Percentiles rank a stretch among this genome's conserved stretches.
Conservation (phyloP, 768 basidiomycete species). For the Chalciporus pseudorubinellus region DNA sequence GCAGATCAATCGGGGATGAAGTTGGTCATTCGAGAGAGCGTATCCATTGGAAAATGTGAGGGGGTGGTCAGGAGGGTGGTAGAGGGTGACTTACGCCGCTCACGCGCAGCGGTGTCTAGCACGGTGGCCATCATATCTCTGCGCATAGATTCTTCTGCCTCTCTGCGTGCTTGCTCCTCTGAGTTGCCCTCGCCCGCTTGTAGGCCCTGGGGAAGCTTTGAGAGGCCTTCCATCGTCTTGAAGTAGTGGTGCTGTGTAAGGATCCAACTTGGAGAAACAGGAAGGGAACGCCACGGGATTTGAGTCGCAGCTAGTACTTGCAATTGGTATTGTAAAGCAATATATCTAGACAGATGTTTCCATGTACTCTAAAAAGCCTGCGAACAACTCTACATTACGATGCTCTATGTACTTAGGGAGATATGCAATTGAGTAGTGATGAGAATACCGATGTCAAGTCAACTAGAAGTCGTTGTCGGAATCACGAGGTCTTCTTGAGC, state of each 20-base stretch:
- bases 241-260: not conserved
- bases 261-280: too few relatives aligned
- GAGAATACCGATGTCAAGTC: not conserved
- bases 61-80: not conserved
- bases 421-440: not conserved
- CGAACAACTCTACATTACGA: not conserved
- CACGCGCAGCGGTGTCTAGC: conserved; percentile 73
- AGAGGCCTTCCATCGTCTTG: conserved; percentile 22
- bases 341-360: not conserved
- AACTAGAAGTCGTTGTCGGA: not conserved
- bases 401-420: not conserved
- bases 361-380: not conserved
- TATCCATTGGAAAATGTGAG: too few relatives aligned
- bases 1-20: not conserved
- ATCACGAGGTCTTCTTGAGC: not conserved
- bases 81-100: conserved; percentile 57
- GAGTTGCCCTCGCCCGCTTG: conserved; percentile 44
- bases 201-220: conserved; percentile 28
- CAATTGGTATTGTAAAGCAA: not conserved
- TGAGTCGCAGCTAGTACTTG: too few relatives aligned
- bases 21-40: too few relatives aligned
- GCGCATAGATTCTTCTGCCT: conserved; percentile 73
- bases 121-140: conserved; percentile 77
- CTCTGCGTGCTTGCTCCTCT: conserved; percentile 53
- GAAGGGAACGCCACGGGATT: too few relatives aligned